Conservation (phyloP, 1,284 basidiomycete genomes). For the Ustilago curta region DNA sequence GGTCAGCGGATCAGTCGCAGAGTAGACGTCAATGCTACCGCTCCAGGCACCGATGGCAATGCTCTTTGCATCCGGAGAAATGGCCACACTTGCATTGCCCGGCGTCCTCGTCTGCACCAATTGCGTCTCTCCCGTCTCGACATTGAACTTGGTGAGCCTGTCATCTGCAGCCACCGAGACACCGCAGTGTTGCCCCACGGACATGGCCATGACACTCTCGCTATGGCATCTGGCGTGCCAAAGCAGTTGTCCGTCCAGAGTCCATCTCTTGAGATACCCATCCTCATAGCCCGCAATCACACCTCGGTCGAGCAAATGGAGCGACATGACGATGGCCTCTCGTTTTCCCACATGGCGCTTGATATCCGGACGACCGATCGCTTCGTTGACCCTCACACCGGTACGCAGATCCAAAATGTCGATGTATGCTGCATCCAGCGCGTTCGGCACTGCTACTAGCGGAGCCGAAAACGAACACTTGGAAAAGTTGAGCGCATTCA, state of each 20-base stretch:
- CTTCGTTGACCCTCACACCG: constrained; percentile 79
- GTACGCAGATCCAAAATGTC: constrained; percentile 82
- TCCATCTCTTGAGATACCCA: constrained; percentile 74
- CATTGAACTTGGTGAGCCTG: constrained; percentile 28
- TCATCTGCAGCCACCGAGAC: constrained; percentile 50
- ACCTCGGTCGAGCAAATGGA: constrained; percentile 75
- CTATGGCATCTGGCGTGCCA: constrained; percentile 28
- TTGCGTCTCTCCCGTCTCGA: constrained; percentile 1
- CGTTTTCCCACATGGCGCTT: constrained; percentile 5
- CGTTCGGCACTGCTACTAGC: constrained; percentile 80
- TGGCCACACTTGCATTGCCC: constrained; percentile 29
- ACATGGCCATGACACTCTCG: constrained; percentile 33
- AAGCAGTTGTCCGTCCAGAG: neutral
- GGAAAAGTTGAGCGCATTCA: constrained; percentile 91
- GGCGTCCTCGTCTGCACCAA: constrained; percentile 12
- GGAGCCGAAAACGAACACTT: constrained; percentile 76
- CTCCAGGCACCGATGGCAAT: constrained; percentile 43
- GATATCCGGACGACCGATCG: constrained; percentile 71
- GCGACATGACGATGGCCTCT: constrained; percentile 81
- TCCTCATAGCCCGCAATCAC: constrained; percentile 83
- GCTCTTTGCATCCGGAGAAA: constrained; percentile 19
- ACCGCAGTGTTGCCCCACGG: constrained; percentile 13
- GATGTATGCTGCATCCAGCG: constrained; percentile 86
- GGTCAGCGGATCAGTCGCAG: neutral
- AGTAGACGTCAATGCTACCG: constrained; percentile 34